Conservation (phyloP, 2,329 filamentous ascomycete genomes). For the Lizonia empirigonia region DNA sequence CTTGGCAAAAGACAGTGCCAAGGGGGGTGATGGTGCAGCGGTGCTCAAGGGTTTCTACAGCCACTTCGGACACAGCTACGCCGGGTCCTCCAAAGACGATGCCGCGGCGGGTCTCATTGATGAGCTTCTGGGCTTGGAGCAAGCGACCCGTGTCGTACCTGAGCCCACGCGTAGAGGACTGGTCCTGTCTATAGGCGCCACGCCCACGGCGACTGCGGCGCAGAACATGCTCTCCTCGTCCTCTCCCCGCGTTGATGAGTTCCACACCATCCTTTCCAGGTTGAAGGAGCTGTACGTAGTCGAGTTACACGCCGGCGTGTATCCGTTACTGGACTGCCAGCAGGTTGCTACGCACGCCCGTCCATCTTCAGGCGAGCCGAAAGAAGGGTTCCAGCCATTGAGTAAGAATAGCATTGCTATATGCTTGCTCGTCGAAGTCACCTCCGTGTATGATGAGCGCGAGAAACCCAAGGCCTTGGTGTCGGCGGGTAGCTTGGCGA, state of each 20-base stretch:
- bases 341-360: conserved; percentile 74
- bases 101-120: conserved; percentile 64
- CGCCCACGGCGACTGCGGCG: conserved; percentile 72
- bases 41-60: conserved; percentile 71
- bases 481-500: conserved; percentile 69
- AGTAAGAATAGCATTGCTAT: conserved; percentile 66
- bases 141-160: conserved; percentile 53
- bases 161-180: conserved; percentile 42
- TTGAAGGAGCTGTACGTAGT: conserved; percentile 50
- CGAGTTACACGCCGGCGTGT: conserved; percentile 78
- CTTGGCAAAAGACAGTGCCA: conserved; percentile 27
- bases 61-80: conserved; percentile 76
- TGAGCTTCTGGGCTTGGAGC: conserved; percentile 63
- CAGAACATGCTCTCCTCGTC: conserved; percentile 60
- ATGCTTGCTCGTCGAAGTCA: conserved; percentile 73
- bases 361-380: conserved; percentile 36
- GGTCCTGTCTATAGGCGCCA: conserved; percentile 74
- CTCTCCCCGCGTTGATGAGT: conserved; percentile 47
- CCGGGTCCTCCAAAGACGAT: conserved; percentile 58
- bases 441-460: conserved; percentile 64
- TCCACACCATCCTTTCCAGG: conserved; percentile 50
- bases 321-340: conserved; percentile 77
- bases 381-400: conserved; percentile 42
- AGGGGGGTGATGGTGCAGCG: conserved; percentile 13
- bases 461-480: conserved; percentile 67